Conservation (phyloP, 2,329 filamentous ascomycete species). For the Hymenoscyphus infarciens region DNA sequence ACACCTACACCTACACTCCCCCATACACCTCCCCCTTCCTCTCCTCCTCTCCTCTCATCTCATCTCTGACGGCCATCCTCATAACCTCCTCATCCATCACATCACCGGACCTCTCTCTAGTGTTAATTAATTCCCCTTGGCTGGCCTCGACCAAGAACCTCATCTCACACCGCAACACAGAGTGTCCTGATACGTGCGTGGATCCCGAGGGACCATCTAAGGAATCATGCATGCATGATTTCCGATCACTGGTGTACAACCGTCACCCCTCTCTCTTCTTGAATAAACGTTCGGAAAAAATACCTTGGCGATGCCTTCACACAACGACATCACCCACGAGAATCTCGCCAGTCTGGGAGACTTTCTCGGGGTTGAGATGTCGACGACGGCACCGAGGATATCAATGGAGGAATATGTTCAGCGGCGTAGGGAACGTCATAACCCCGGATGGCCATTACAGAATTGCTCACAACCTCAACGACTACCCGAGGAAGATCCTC, state of each 20-base stretch:
- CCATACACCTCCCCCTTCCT: background rate
- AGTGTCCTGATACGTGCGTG: conserved; percentile 7
- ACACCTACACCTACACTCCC: background rate
- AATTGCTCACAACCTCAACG: background rate
- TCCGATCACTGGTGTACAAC: conserved; percentile 1
- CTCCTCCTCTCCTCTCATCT: background rate
- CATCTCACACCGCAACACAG: background rate
- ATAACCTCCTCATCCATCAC: background rate
- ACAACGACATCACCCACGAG: conserved; percentile 5
- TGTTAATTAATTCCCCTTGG: background rate
- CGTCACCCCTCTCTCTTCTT: background rate
- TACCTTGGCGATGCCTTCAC: conserved; percentile 6
- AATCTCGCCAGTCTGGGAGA: conserved; percentile 9
- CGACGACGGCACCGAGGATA: background rate
- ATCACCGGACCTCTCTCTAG: background rate
- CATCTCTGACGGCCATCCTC: background rate
- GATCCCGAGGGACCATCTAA: background rate
- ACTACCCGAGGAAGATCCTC: conserved; percentile 3
- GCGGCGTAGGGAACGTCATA: conserved; percentile 1
- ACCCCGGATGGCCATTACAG: conserved; percentile 5
- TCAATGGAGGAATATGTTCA: conserved; percentile 10
- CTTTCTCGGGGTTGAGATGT: conserved; percentile 9
- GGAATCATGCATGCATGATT: conserved; percentile 11
- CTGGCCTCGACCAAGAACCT: background rate
- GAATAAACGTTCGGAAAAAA: conserved; percentile 2